phyloP scores from a whole-genome alignment of 371 early-diverging fungal genomes.

The Fennellomyces sp. region DNA sequence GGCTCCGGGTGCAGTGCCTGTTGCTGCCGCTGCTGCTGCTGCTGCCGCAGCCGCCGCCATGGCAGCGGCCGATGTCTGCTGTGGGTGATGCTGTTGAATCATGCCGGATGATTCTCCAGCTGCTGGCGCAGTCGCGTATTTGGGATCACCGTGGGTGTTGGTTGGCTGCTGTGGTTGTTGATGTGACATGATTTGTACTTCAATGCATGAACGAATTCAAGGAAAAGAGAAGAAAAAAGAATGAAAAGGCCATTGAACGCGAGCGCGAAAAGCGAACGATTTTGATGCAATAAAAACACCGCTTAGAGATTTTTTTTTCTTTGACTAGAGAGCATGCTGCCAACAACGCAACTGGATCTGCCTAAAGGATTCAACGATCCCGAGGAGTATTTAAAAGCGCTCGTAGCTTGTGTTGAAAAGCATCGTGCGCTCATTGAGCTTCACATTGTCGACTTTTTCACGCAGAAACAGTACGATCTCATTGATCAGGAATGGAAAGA shows the following conservation, averaged over 20 bases:
- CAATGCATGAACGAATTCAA: background rate
- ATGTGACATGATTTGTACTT: slow-evolving; percentile 5
- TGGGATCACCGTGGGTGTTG: background rate
- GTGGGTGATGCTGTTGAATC: slow-evolving; percentile 8
- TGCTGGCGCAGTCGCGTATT: slow-evolving; percentile 1
- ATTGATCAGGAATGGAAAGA: slow-evolving; percentile 53
- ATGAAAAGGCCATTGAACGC: background rate
- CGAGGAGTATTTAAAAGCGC: slow-evolving; percentile 32
- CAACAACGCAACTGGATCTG: too few species aligned
- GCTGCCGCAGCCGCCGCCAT: slow-evolving; percentile 10
- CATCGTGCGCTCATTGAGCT: slow-evolving; percentile 47
- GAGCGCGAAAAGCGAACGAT: too few species aligned
- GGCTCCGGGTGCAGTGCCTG: slow-evolving; percentile 13
- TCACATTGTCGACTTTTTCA: slow-evolving; percentile 58
- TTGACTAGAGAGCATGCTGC: background rate
- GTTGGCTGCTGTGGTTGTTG: slow-evolving; percentile 10
- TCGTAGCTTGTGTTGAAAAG: slow-evolving; percentile 28
- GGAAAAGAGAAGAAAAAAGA: background rate
- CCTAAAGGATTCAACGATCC: slow-evolving; percentile 8
- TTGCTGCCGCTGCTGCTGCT: slow-evolving; percentile 7
- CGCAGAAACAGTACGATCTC: slow-evolving; percentile 47
- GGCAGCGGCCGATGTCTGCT: slow-evolving; percentile 1
- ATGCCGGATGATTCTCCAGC: slow-evolving; percentile 4
- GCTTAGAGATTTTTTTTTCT: background rate
- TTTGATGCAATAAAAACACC: too few species aligned